Evolutionary conservation across 192 early-diverging fungal genomes (phyloP).

Genomic region (Linnemannia schmuckeri): DNA sequence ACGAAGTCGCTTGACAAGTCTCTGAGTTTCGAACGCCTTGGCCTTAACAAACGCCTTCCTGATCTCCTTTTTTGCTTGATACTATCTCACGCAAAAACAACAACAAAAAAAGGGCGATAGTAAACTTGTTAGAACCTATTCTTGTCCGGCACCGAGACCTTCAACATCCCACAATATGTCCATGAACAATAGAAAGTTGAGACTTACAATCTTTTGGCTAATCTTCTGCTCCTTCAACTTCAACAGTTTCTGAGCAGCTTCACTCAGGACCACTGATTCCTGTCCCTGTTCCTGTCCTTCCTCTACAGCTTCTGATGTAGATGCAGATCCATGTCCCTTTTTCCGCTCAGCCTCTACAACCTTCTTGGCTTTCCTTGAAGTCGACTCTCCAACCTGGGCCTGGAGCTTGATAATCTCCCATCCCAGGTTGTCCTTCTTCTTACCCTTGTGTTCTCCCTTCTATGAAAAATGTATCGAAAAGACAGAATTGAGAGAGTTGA

Average conservation of each 20-base stretch:
- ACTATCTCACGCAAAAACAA: slow-evolving; percentile 3
- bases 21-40: slow-evolving; percentile 34
- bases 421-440: slow-evolving; percentile 46
- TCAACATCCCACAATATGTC: background rate
- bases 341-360: slow-evolving; percentile 35
- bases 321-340: slow-evolving; percentile 13
- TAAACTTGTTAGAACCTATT: background rate
- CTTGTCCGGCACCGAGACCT: too few relatives aligned
- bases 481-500: background rate
- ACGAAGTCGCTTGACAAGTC: slow-evolving; percentile 37
- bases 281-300: slow-evolving; percentile 5
- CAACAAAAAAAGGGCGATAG: too few relatives aligned
- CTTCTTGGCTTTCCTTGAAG: slow-evolving; percentile 42
- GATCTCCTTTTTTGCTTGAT: slow-evolving; percentile 53
- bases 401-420: slow-evolving; percentile 55
- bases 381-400: slow-evolving; percentile 49
- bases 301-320: background rate
- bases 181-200: too few relatives aligned
- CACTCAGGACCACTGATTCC: background rate
- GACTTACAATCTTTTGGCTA: slow-evolving; percentile 50
- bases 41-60: slow-evolving; percentile 47
- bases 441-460: slow-evolving; percentile 21
- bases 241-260: slow-evolving; percentile 29
- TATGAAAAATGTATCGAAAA: background rate
- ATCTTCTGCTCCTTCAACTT: slow-evolving; percentile 49